Conservation (phyloP, 495 filamentous ascomycete species). For the Neurospora sp. region DNA sequence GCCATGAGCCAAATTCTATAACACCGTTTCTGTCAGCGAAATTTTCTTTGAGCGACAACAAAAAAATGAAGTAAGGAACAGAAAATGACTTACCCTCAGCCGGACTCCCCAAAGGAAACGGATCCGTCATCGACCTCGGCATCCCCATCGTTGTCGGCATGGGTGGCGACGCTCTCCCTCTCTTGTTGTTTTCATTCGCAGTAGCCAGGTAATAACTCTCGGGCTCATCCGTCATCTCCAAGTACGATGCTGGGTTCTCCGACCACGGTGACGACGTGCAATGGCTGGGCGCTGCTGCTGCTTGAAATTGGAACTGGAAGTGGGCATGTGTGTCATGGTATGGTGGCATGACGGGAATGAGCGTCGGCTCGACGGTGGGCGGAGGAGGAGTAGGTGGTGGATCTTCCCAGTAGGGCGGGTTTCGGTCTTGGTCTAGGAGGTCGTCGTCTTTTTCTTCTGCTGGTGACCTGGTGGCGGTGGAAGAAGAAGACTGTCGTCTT, state of each 20-base stretch:
- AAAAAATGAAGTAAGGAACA: too few relatives aligned
- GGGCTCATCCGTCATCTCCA: constrained; percentile 19
- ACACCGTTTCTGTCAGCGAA: not conserved
- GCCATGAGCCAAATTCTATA: not conserved
- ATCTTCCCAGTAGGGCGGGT: constrained; percentile 4
- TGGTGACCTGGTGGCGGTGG: not conserved
- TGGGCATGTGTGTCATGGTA: not conserved
- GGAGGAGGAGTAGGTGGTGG: constrained; percentile 1
- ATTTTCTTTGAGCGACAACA: too few relatives aligned
- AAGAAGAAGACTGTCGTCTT: not conserved
- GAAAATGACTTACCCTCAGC: not conserved
- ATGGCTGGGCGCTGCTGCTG: not conserved
- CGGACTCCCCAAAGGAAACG: not conserved
- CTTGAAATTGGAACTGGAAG: constrained; percentile 4
- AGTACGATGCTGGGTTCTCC: constrained; percentile 21
- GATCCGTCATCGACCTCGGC: constrained; percentile 2
- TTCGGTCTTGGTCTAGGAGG: not conserved
- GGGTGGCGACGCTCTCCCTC: not conserved
- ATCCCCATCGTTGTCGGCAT: not conserved
- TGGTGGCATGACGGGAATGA: not conserved
- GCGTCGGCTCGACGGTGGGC: not conserved
- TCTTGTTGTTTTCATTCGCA: not conserved
- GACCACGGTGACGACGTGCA: constrained; percentile 5
- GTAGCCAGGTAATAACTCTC: not conserved
- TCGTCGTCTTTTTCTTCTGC: not conserved